Percentiles rank a stretch among this genome's conserved stretches.
phyloP scores from a whole-genome alignment of 1,284 basidiomycete genomes.

The Pyrrhoderma noxium region DNA sequence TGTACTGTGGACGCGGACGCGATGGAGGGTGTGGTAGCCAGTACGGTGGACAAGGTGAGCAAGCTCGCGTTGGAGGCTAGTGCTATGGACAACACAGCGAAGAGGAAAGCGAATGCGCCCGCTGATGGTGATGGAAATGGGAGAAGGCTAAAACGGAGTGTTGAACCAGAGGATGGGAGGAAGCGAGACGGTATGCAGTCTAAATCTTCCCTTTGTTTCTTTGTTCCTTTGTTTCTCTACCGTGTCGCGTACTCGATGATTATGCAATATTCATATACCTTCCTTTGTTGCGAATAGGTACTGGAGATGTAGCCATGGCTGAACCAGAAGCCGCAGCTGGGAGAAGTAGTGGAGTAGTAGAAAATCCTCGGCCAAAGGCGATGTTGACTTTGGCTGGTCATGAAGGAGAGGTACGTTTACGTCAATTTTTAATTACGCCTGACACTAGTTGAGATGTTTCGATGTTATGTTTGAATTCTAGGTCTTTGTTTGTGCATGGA shows the following conservation, averaged over 20 bases:
- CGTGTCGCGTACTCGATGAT: not conserved
- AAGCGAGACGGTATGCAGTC: conserved; percentile 11
- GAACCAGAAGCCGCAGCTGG: no score
- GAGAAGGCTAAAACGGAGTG: conserved; percentile 17
- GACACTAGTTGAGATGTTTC: no score
- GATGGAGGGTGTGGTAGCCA: conserved; percentile 13
- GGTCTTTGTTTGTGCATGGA: conserved; percentile 80
- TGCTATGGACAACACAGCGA: conserved; percentile 13
- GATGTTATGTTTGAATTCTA: not conserved
- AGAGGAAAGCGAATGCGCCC: conserved; percentile 18
- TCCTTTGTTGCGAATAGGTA: no score
- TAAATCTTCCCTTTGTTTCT: not conserved
- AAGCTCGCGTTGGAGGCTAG: conserved; percentile 10
- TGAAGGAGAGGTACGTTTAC: conserved; percentile 46
- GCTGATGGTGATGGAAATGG: conserved; percentile 16
- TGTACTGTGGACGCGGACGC: conserved; percentile 43
- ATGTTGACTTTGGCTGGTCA: conserved; percentile 52
- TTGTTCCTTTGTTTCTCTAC: not conserved
- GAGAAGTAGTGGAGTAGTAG: conserved; percentile 11
- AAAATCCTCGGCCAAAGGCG: conserved; percentile 23
- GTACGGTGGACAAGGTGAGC: conserved; percentile 8
- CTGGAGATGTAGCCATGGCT: no score
- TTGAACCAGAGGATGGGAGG: conserved; percentile 9
- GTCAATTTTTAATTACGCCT: not conserved
- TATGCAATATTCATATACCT: no score